Percentiles rank a stretch among this genome's conserved stretches.
These are phyloP conservation scores for Reutealis trisperma DNA, from an alignment of 345 rosid genomes.

Conservation along the genomic window DNA sequence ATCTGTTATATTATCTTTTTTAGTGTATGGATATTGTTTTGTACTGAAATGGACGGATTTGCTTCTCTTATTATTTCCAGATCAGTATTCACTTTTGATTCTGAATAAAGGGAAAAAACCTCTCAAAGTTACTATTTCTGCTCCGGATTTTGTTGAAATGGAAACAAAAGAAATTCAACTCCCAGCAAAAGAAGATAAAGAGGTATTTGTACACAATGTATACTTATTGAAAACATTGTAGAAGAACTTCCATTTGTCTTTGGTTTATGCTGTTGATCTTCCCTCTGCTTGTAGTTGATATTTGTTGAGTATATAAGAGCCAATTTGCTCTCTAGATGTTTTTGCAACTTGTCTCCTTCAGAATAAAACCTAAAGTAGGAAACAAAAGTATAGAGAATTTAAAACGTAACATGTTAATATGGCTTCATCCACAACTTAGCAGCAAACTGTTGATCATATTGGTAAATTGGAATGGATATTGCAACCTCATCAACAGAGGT, in stretches of 20 bases:
- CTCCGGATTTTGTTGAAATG: conserved; percentile 51
- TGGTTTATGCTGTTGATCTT: not conserved
- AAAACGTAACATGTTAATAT: not conserved
- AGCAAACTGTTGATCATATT: not conserved
- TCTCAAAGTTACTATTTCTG: conserved; percentile 52
- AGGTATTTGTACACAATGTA: conserved; percentile 38
- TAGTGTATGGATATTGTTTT: not conserved
- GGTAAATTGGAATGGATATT: not conserved
- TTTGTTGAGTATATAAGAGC: not conserved
- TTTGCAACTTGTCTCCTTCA: not conserved
- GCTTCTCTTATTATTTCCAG: conserved; percentile 37
- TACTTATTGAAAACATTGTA: conserved; percentile 10
- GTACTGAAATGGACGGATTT: conserved; percentile 15
- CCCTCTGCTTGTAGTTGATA: not conserved
- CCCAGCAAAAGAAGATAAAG: conserved; percentile 41
- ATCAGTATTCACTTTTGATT: conserved; percentile 67
- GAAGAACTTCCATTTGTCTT: not conserved
- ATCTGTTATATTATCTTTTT: conserved; percentile 1
- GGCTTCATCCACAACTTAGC: not conserved
- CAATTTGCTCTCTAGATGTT: not conserved
- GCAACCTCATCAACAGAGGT: not conserved
- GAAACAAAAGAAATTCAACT: conserved; percentile 54
- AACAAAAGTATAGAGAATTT: not conserved
- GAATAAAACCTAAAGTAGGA: not conserved
- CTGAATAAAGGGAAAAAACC: conserved; percentile 60